Base-by-base conservation (phyloP, 2,329 filamentous ascomycete species). In the Ceratocystis harringtonii region DNA sequence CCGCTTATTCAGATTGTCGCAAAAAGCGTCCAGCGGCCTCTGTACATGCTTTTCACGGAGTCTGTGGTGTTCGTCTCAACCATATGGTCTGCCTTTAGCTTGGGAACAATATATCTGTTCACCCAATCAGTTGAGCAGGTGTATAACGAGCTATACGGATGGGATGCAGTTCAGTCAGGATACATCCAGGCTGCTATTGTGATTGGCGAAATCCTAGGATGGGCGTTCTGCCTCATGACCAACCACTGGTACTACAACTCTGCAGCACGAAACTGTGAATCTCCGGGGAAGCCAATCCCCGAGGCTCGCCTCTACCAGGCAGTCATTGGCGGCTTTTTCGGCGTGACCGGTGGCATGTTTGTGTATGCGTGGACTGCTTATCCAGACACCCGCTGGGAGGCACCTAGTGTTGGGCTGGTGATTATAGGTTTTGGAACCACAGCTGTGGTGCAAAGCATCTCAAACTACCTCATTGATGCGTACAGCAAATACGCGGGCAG, bases 401-500 rank as follows among this genome's bases (percentile, higher is more conserved):
- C 75, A 5, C 79, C 79, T 0, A 74, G 76, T 0, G 71, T 80
- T 17, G 78, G 78, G 0, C 73, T 82, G 1, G 72, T 70, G 0
- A 74, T 81, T 69, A 76, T 81, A 1, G 79, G 79, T 0, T 78
- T 78, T 30, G 79, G 79, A 1, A 79, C 78, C 69, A 78, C 78
- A 12, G 72, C 75, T 41, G 76, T 80, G 7, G 75, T 80, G 0
- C 72, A 74, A 1, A 76, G 75, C 0, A 75, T 79, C 17, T 75
- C 76, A 19, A 76, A 77, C 65, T 82, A 82, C 63, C 72, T 81
- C 15, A 75, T 78, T 1, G 80, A 81, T 69, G 74, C 77, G 1
- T 82, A 81, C 67, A 74, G 75, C 1, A 76, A 76, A 62, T 81
- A 79, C 67, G 78, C 79, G 3, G 79, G 75, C 0, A 79, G 76